Percentiles rank a stretch among this genome's conserved stretches.
Conservation (phyloP, 371 early-diverging fungal species). For the Rhizopus sp. region DNA sequence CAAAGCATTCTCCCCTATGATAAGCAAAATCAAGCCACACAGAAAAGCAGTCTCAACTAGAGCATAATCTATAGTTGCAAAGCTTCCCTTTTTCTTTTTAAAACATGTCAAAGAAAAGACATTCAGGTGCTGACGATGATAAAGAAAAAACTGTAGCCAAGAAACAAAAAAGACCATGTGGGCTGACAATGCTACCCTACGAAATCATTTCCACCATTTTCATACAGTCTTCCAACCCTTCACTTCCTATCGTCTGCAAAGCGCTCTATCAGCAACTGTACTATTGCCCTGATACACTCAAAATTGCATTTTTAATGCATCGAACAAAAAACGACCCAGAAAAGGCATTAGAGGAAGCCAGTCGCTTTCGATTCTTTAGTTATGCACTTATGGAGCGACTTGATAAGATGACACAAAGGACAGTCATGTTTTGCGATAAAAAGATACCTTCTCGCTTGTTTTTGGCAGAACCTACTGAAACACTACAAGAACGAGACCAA, state of each 20-base stretch:
- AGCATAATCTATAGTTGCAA: too few species aligned
- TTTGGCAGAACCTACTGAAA: slow-evolving; percentile 9
- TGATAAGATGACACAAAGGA: slow-evolving; percentile 21
- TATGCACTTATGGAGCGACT: slow-evolving; percentile 22
- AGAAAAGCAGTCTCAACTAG: too few species aligned
- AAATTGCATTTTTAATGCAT: slow-evolving; percentile 37
- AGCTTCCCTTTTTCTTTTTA: not conserved
- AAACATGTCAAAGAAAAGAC: slow-evolving; percentile 25
- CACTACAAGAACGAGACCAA: slow-evolving; percentile 13
- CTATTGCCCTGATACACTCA: slow-evolving; percentile 25
- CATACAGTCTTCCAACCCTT: slow-evolving; percentile 37
- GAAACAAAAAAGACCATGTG: slow-evolving; percentile 13
- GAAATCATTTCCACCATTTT: slow-evolving; percentile 46
- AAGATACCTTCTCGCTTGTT: slow-evolving; percentile 43
- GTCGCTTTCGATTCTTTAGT: slow-evolving; percentile 39
- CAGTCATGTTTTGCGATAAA: slow-evolving; percentile 22
- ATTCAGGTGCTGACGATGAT: slow-evolving; percentile 7
- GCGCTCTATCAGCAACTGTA: slow-evolving; percentile 29
- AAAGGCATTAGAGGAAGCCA: slow-evolving; percentile 28
- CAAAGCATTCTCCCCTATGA: not conserved
- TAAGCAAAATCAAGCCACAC: not conserved
- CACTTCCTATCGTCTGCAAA: slow-evolving; percentile 30
- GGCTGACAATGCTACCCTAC: slow-evolving; percentile 29
- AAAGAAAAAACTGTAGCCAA: slow-evolving; percentile 6
- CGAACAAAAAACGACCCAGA: slow-evolving; percentile 19